Evolutionary conservation across 176 grass and related monocot species (phyloP), one percentile per base, ranked within the genome.

Genomic region (Lolium rigidum): DNA sequence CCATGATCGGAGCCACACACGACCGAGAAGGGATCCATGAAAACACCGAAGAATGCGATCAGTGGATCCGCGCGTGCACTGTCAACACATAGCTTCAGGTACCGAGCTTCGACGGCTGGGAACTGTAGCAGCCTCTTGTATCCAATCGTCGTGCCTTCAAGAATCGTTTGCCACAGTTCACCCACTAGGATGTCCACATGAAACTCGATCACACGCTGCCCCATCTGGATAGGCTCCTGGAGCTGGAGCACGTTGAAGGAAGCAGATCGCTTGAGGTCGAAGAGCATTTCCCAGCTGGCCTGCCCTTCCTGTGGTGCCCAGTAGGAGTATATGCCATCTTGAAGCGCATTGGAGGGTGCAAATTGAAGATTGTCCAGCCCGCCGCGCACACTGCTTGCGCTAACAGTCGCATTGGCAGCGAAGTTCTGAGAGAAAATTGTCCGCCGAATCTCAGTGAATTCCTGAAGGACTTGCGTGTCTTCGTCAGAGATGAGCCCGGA

Each of bases 181-280:
- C 86, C 70, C 52, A 66, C 64, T 65, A 94, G 57, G 66, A 84
- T 81, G 77, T 91, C 92, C 72, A 95, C 80, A 75, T 94, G 92
- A 46, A 98, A 98, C 74, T 86, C 48, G 6, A 94, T 88, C 10
- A 95, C 86, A 57, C 96, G 96, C 80, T 98, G 96, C 43, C 96
- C 96, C 94, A 95, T 86, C 67, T 98, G 92, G 86, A 98, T 92
- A 72, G 96, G 96, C 59, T 98, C 96, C 86, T 98, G 96, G 60
- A 94, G 74, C 76, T 92, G 96, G 31, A 98, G 81, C 70, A 95
- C 61, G 61, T 95, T 95, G 86, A 98, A 98, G 22, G 90, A 89
- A 70, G 77, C 38, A 64, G 79, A 83, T 62, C 24, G 72, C 16
- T 70, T 43, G 9, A 98, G 82, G 79, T 98, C 82, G 8, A 98